phyloP scores from a whole-genome alignment of 352 stramenopile species.

The Phytopythium cucurbitacearum region DNA sequence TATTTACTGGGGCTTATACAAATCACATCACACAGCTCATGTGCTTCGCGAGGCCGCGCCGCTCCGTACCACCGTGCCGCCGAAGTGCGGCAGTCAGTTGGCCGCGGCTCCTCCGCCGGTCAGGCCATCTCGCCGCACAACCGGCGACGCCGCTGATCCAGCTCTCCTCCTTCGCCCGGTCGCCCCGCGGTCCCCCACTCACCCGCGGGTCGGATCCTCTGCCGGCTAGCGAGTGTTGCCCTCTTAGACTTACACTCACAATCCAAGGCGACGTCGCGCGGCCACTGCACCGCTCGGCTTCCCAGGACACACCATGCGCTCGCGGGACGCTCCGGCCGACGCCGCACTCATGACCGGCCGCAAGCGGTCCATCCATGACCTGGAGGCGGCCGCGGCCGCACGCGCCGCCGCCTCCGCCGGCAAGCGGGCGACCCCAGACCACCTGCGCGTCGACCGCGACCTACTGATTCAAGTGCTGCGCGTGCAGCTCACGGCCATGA shows the following conservation, averaged over 20 bases:
- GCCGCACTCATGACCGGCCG: slow-evolving; percentile 1
- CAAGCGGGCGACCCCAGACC: neutral
- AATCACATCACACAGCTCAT: too few species aligned
- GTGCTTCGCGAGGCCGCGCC: too few species aligned
- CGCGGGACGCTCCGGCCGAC: neutral
- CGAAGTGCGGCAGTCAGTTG: slow-evolving; percentile 9
- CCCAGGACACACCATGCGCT: slow-evolving; percentile 1
- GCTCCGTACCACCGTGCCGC: neutral
- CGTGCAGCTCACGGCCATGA: slow-evolving; percentile 26
- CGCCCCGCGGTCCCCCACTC: too few species aligned
- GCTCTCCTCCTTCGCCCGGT: neutral
- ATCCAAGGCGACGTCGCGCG: neutral
- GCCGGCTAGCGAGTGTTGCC: too few species aligned
- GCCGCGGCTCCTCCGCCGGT: neutral
- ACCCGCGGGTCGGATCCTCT: too few species aligned
- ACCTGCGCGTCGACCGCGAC: slow-evolving; percentile 30
- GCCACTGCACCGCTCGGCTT: slow-evolving; percentile 7
- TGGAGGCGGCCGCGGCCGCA: neutral
- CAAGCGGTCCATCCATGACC: slow-evolving; percentile 5
- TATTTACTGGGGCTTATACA: too few species aligned
- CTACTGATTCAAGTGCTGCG: slow-evolving; percentile 35
- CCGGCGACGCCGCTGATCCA: neutral
- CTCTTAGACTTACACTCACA: too few species aligned
- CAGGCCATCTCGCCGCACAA: too few species aligned
- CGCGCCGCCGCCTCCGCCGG: neutral